Evolutionary conservation across 768 basidiomycete species (phyloP).

Genomic region (Pleurotus eryngii): DNA sequence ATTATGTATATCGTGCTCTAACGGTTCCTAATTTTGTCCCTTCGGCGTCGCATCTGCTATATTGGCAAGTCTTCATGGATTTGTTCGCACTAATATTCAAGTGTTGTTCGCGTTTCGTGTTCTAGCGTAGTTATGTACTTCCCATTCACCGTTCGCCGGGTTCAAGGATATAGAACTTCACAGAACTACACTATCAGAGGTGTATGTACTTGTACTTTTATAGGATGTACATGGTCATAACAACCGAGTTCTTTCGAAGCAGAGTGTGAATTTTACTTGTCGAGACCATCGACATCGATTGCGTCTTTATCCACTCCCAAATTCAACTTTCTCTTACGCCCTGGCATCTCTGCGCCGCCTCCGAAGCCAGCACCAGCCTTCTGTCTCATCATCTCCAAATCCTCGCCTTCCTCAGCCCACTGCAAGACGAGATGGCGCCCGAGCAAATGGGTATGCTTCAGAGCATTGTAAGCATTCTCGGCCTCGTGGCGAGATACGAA

Average conservation of each 20-base stretch:
- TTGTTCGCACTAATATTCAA: too few species aligned
- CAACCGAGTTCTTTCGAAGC: too few species aligned
- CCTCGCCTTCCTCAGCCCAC: conserved; percentile 86
- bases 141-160: too few species aligned
- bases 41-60: not conserved
- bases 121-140: too few species aligned
- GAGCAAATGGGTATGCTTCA: conserved; percentile 93
- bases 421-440: conserved; percentile 93
- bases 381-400: conserved; percentile 70
- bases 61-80: not conserved
- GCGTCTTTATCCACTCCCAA: conserved; percentile 26
- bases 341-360: conserved; percentile 66
- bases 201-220: too few species aligned
- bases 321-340: conserved; percentile 68
- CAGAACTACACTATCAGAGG: too few species aligned
- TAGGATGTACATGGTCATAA: too few species aligned
- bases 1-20: not conserved
- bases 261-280: too few species aligned
- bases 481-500: conserved; percentile 90
- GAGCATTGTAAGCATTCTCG: conserved; percentile 79
- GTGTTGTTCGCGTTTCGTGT: too few species aligned
- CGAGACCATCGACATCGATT: too few species aligned
- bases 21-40: not conserved
- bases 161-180: too few species aligned
- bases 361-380: conserved; percentile 81